Evolutionary conservation across 139 green algal species (phyloP).

Genomic region (Nannochloris sp.): DNA sequence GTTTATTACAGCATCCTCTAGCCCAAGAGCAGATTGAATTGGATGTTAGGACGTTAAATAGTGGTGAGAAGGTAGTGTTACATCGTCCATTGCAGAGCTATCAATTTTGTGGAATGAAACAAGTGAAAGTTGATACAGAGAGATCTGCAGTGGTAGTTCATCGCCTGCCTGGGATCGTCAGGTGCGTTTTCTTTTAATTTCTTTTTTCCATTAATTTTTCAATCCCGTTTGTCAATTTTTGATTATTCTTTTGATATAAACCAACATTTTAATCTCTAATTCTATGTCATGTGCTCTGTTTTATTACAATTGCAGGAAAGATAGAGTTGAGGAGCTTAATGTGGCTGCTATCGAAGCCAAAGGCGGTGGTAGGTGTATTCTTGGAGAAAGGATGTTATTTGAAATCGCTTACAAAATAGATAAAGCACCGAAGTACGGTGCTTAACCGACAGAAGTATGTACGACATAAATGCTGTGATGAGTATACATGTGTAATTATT

Average conservation of each 20-base stretch:
- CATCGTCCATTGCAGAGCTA: constrained; percentile 45
- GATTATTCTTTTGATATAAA: neutral
- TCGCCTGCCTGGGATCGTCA: constrained; percentile 46
- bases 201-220: too few relatives aligned
- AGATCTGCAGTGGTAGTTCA: constrained; percentile 33
- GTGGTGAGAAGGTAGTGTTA: constrained; percentile 1
- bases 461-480: too few relatives aligned
- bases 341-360: constrained; percentile 15
- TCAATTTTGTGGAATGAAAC: constrained; percentile 26
- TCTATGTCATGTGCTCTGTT: too few relatives aligned
- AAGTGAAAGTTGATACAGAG: constrained; percentile 2
- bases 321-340: constrained; percentile 28
- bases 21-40: too few relatives aligned
- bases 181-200: constrained; percentile 1
- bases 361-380: constrained; percentile 32
- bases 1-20: neutral
- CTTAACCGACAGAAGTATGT: constrained; percentile 23
- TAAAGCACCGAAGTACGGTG: constrained; percentile 61
- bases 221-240: neutral
- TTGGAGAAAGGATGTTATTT: constrained; percentile 48
- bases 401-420: constrained; percentile 69
- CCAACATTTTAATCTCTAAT: too few relatives aligned
- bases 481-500: too few relatives aligned
- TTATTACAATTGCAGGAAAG: constrained; percentile 32
- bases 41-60: neutral